Evolutionary conservation across 164 flowering plant genomes (phyloP), one percentile per base, ranked within the genome.

Genomic region (Malania oleifera): DNA sequence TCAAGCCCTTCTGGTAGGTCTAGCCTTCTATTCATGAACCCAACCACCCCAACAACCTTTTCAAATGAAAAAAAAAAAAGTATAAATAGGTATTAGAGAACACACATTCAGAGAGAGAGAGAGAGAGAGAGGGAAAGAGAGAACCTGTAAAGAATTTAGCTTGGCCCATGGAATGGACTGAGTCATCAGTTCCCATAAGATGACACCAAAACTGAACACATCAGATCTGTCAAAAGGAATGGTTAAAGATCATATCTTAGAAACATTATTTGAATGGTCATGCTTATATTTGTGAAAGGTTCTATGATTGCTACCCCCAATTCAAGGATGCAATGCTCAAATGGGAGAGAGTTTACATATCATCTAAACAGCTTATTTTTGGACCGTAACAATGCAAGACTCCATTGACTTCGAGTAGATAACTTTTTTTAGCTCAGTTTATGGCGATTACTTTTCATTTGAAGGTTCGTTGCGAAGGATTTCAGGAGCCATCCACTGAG

Each of bases 401-500:
- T n/a, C n/a, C n/a, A n/a, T n/a, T n/a, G n/a, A n/a, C n/a, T n/a
- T n/a, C n/a, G n/a, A n/a, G n/a, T n/a, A n/a, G n/a, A n/a, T n/a
- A n/a, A n/a, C n/a, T n/a, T 17, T 31, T 13, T 31, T 6, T 43
- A 52, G 56, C 28, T 52, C 3, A 20, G 56, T 50, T 64, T 17
- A 27, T 12, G 19, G 57, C 43, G 38, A 23, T 74, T 74, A 91
- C 97, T 91, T 91, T 64, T 91, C 96, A 75, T 89, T 84, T 40
- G 91, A 85, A 67, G 89, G 90, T 67, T 89, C 97, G 50, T 76
- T 89, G n/a, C 95, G 80, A n/a, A 89, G 95, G 37, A 89, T 83
- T 85, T 89, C 97, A 50, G 97, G 96, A 46, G 96, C 96, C 96
- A 89, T 89, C 96, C 96, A 89, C 62, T 86, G 89, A 45, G 96